A percentile compares a stretch with the other conserved stretches of the same genome.
Conservation (phyloP, 371 early-diverging fungal genomes). For the Rhizopus sp. region DNA sequence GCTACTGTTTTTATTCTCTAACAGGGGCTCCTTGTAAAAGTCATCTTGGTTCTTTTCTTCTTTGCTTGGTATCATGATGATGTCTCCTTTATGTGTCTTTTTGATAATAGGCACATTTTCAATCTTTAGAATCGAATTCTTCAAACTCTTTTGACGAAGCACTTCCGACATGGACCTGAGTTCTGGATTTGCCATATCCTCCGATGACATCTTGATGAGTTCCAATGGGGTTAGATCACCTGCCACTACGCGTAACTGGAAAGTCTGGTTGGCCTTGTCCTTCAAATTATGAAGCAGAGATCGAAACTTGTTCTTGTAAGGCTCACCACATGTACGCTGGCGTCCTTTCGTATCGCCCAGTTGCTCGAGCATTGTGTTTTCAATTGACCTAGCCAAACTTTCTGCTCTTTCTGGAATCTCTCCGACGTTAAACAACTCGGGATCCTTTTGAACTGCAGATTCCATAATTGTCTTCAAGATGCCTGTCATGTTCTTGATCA, state of each 20-base stretch:
- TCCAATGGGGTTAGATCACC: slow-evolving; percentile 60
- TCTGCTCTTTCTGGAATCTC: slow-evolving; percentile 24
- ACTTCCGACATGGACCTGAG: slow-evolving; percentile 63
- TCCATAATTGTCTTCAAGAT: slow-evolving; percentile 36
- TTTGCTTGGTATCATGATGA: slow-evolving; percentile 45
- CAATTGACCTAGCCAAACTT: slow-evolving; percentile 33
- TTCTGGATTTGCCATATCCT: slow-evolving; percentile 79
- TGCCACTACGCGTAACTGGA: slow-evolving; percentile 68
- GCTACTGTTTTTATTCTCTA: not conserved
- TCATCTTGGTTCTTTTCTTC: slow-evolving; percentile 5
- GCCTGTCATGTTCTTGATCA: slow-evolving; percentile 53
- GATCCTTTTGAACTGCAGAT: slow-evolving; percentile 26
- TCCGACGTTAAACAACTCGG: slow-evolving; percentile 10
- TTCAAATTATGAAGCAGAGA: slow-evolving; percentile 75
- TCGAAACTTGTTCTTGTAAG: slow-evolving; percentile 78
- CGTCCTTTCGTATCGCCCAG: slow-evolving; percentile 28
- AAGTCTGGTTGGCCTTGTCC: slow-evolving; percentile 69
- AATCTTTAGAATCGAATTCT: slow-evolving; percentile 61
- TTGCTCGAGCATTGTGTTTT: slow-evolving; percentile 40
- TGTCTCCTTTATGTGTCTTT: slow-evolving; percentile 79
- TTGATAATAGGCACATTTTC: slow-evolving; percentile 61
- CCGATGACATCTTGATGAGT: slow-evolving; percentile 73
- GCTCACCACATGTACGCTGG: slow-evolving; percentile 41
- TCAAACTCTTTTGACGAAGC: slow-evolving; percentile 61
- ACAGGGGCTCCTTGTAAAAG: no score